These are phyloP conservation scores for Phaeosphaeriaceae sp. DNA, from an alignment of 2,329 filamentous ascomycete species.

Conservation along the genomic window DNA sequence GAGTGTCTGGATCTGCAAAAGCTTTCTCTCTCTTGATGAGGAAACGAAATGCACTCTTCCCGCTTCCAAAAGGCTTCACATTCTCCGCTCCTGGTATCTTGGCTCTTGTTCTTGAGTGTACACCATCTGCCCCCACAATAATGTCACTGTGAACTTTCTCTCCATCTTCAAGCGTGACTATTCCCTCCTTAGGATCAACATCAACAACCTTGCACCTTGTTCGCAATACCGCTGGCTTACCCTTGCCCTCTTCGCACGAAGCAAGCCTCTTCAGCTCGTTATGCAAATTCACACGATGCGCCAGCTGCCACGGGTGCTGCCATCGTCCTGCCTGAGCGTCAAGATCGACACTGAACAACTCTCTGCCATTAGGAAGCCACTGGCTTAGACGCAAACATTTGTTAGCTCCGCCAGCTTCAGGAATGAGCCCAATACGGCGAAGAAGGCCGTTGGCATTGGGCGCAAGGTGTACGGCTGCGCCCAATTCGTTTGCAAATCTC, in stretches of 20 bases:
- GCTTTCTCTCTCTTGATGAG: conserved; percentile 57
- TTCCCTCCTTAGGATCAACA: conserved; percentile 47
- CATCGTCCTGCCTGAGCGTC: conserved; percentile 51
- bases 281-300: conserved; percentile 62
- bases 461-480: conserved; percentile 67
- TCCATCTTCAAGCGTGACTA: conserved; percentile 47
- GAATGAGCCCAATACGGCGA: conserved; percentile 51
- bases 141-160: conserved; percentile 55
- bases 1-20: conserved; percentile 49
- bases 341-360: conserved; percentile 47
- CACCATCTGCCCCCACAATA: conserved; percentile 63
- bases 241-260: conserved; percentile 44
- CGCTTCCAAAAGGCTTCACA: conserved; percentile 53
- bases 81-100: conserved; percentile 34
- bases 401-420: conserved; percentile 50
- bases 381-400: conserved; percentile 41
- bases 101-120: conserved; percentile 49
- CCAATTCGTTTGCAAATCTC: conserved; percentile 61
- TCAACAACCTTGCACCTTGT: conserved; percentile 53
- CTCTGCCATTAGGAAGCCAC: conserved; percentile 47
- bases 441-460: conserved; percentile 68
- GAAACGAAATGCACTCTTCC: conserved; percentile 65
- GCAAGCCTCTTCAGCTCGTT: conserved; percentile 58
- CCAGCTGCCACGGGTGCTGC: conserved; percentile 61
- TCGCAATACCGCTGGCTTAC: conserved; percentile 47